Conservation (phyloP, 2,329 filamentous ascomycete genomes). For the Fusarium veterinarium region DNA sequence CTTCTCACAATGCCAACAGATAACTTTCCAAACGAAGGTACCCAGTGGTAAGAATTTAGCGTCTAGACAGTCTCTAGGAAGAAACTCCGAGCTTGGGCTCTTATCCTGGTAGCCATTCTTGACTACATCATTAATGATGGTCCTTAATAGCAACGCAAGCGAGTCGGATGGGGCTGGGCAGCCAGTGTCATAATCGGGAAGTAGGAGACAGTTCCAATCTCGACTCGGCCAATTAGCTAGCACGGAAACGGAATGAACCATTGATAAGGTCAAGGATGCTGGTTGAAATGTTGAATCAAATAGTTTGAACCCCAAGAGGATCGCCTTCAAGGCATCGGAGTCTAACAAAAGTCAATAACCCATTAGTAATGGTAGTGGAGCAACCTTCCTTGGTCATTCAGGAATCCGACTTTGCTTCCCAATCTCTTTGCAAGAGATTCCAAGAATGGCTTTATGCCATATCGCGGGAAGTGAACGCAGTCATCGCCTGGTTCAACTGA, state of each 20-base stretch:
- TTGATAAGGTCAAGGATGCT: rapidly evolving
- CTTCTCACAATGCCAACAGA: background rate
- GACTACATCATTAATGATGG: rapidly evolving
- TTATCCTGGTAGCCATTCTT: no score
- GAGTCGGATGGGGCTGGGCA: rapidly evolving
- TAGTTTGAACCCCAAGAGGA: rapidly evolving
- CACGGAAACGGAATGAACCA: background rate
- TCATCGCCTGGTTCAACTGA: no score
- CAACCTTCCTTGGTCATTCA: no score
- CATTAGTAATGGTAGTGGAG: background rate
- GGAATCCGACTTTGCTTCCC: no score
- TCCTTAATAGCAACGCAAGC: rapidly evolving
- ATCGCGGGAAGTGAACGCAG: no score
- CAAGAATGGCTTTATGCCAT: no score
- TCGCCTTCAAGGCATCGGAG: rapidly evolving
- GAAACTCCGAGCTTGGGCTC: no score
- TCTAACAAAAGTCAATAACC: rapidly evolving
- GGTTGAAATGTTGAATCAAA: background rate
- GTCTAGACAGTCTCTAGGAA: no score
- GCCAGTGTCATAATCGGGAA: rapidly evolving
- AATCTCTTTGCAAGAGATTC: no score
- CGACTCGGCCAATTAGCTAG: background rate
- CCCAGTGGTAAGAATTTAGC: no score
- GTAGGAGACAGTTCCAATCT: rapidly evolving
- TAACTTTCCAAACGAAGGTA: rapidly evolving